Evolutionary conservation across 805 yeast genomes (phyloP), one percentile per base, ranked within the genome.

Genomic region (Diddensiella caesifluorescens): DNA sequence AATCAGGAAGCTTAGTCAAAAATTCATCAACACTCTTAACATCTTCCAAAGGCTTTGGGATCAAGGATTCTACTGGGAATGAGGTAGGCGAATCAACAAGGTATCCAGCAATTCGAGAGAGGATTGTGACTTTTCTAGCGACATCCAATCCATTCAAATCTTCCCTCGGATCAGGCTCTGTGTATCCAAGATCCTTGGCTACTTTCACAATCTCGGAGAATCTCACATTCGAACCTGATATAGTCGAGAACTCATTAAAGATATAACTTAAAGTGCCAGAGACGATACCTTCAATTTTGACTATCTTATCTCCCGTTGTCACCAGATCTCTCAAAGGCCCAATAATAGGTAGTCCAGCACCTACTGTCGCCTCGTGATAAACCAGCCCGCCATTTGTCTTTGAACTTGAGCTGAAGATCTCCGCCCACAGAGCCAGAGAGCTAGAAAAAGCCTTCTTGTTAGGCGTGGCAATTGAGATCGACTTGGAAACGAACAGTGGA

Each of bases 101-200:
- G 41, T 83, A 74, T 2, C 98, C 98, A 12, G 96, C 74, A 41
- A 92, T 75, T 72, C 99, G 83, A 35, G 96, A 95, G 49, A 92
- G 75, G 51, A 92, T 92, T 20, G 98, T 88, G 22, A 92, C 96
- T 66, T 92, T 92, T 75, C 99, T 83, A 33, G 99, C 99, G 47
- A 92, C 96, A 61, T 92, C 99, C 62, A 92, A 74, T 41, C 99
- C 99, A 64, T 90, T 92, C 65, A 92, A 77, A 62, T 92, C 99
- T 64, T 92, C 99, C 68, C 99, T 82, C 65, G 99, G 98, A 64
- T 92, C 99, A 38, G 99, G 99, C 68, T 92, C 98, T 31, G 97
- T 90, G 75, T 87, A 92, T 39, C 99, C 99, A 51, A 87, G 71
- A 39, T 79, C 67, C 68, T 90, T 90, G 40, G 99, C 98, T 36